Conservation (phyloP, 352 stramenopile species). For the Thalassiosira oceanica region DNA sequence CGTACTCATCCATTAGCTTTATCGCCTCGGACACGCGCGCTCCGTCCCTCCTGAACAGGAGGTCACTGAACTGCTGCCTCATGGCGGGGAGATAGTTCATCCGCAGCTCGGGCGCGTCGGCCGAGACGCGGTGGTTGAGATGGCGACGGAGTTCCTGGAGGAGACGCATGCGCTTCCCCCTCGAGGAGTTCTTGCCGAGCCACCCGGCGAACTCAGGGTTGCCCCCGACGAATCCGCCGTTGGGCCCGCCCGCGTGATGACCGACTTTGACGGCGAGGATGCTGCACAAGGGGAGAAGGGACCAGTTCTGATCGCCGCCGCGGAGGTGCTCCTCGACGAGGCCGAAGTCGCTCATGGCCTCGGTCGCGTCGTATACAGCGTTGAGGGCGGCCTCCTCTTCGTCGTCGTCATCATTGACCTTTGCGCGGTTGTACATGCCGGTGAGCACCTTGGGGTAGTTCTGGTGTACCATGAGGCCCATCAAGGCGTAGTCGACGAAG, state of each 20-base stretch:
- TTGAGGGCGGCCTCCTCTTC: slow-evolving; percentile 76
- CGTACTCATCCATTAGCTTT: slow-evolving; percentile 93
- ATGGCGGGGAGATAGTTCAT: slow-evolving; percentile 82
- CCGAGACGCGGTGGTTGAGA: slow-evolving; percentile 84
- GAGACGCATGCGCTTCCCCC: slow-evolving; percentile 92
- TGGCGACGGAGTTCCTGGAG: slow-evolving; percentile 94
- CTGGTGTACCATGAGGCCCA: slow-evolving; percentile 95
- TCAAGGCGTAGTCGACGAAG: slow-evolving; percentile 98
- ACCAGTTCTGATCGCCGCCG: slow-evolving; percentile 88
- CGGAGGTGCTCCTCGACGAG: slow-evolving; percentile 82
- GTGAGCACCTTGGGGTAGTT: slow-evolving; percentile 82
- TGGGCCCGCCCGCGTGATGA: slow-evolving; percentile 63
- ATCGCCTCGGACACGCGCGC: slow-evolving; percentile 88
- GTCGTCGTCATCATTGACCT: slow-evolving; percentile 68
- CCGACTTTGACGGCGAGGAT: slow-evolving; percentile 73
- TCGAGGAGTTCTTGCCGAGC: slow-evolving; percentile 96
- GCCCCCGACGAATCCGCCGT: slow-evolving; percentile 70
- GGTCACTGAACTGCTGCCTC: slow-evolving; percentile 50
- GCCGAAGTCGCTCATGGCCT: slow-evolving; percentile 85
- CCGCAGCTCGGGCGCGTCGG: slow-evolving; percentile 63
- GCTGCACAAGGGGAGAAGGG: slow-evolving; percentile 59
- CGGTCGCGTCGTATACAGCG: slow-evolving; percentile 84
- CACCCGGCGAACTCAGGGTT: slow-evolving; percentile 84
- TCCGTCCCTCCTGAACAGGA: slow-evolving; percentile 46
- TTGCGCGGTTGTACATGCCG: slow-evolving; percentile 55